Base-by-base conservation (phyloP, 257 asterid genomes). In the Solanum verrucosum region DNA sequence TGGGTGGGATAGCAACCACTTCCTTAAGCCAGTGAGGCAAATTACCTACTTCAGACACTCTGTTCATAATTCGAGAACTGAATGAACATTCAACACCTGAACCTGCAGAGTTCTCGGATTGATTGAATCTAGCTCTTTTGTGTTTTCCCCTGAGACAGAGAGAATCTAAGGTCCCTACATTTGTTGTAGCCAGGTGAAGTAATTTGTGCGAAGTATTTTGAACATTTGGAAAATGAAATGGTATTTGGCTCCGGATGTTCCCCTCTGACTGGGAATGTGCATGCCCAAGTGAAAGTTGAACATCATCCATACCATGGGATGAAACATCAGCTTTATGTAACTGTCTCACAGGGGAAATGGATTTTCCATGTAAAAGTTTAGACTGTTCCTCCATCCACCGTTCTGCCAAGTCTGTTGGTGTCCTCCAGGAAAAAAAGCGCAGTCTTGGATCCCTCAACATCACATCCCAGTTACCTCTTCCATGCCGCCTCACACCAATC, bases 401-500 rank as follows among this genome's bases (percentile, higher is more conserved):
- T 37, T 91, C 95, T 5, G 95, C 94, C 81, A 95, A 87, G 89
- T 95, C 95, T 75, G 73, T 83, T 8, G 95, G 84, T 7, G 90
- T 90, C 89, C 93, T 93, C 93, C 93, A 91, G 27, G 94, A 90
- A 52, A 88, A 85, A 88, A 95, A 94, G 73, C 85, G 90, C 77
- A 95, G 90, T 27, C 94, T 87, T 5, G 90, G 93, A 87, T 95
- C 98, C 87, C 90, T 84, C 73, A 94, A 71, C 89, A 95, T 93
- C 87, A 89, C 83, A 1, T 91, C 94, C 95, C 95, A 94, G 79
- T 95, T 95, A 7, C 95, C 95, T 88, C 91, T 84, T 49, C 96
- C 98, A 29, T 94, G 94, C 70, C 98, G 91, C 67, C 98, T 91
- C 81, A 95, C 94, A 11, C 98, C 98, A 15, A 95, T 87, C 98